Percentiles rank a stretch among this genome's conserved stretches.
Conservation (phyloP, 1,284 basidiomycete species). For the Pseudozyma tsukubaensis region DNA sequence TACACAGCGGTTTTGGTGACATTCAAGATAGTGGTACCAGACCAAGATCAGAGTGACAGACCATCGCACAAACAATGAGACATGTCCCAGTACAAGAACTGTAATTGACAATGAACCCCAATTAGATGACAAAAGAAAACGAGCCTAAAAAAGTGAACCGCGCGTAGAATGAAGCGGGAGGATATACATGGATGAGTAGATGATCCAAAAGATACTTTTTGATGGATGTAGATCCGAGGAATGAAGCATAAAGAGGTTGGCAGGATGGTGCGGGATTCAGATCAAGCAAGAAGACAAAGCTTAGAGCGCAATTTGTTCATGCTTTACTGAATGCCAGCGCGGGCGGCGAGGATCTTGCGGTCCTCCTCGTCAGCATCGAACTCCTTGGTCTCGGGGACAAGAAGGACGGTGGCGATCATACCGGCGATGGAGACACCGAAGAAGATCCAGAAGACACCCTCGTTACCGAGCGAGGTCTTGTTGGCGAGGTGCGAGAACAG, state of each 20-base stretch:
- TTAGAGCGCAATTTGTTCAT: not conserved
- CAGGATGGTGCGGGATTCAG: not conserved
- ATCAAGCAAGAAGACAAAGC: not conserved
- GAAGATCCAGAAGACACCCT: conserved; percentile 65
- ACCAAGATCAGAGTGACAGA: not conserved
- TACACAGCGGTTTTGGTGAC: too few species aligned
- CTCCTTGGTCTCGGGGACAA: conserved; percentile 62
- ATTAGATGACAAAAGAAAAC: conserved; percentile 17
- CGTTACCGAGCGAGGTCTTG: conserved; percentile 39
- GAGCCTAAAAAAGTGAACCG: conserved; percentile 9
- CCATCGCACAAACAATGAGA: not conserved
- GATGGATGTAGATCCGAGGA: not conserved
- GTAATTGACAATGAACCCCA: conserved; percentile 17
- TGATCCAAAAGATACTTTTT: conserved; percentile 15
- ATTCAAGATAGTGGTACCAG: not conserved
- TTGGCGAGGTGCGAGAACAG: conserved; percentile 54
- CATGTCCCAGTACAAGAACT: not conserved
- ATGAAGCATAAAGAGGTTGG: not conserved
- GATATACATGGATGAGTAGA: conserved; percentile 26
- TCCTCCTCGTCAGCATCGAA: conserved; percentile 64
- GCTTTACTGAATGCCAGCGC: conserved; percentile 40
- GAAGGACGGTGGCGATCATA: conserved; percentile 51
- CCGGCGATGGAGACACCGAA: conserved; percentile 61
- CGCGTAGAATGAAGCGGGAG: conserved; percentile 8
- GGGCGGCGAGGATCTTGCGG: conserved; percentile 58